Evolutionary conservation across 768 basidiomycete species (phyloP).

Genomic region (Dioszegia crocea): DNA sequence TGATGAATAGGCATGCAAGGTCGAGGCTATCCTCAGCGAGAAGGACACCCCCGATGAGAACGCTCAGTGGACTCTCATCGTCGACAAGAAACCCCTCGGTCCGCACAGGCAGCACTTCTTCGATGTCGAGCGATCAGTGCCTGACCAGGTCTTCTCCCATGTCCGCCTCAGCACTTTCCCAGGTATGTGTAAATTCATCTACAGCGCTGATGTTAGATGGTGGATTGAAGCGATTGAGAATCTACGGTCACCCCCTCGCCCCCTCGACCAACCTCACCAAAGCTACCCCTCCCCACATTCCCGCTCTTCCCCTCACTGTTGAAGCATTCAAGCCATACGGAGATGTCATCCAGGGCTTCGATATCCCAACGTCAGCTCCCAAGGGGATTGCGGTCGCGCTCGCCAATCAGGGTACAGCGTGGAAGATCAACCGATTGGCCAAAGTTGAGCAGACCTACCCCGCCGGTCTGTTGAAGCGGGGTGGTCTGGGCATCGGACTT

Average conservation of each 20-base stretch:
- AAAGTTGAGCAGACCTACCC: conserved; percentile 53
- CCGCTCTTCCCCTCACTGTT: conserved; percentile 62
- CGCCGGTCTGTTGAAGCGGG: conserved; percentile 18
- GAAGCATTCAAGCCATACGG: conserved; percentile 87
- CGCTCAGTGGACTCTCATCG: conserved; percentile 66
- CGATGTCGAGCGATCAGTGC: conserved; percentile 64
- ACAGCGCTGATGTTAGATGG: conserved; percentile 59
- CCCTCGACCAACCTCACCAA: conserved; percentile 10
- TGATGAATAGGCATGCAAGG: conserved; percentile 23
- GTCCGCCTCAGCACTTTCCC: conserved; percentile 84
- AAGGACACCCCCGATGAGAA: conserved; percentile 49
- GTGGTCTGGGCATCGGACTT: conserved; percentile 21
- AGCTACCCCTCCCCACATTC: conserved; percentile 53
- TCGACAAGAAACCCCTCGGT: conserved; percentile 74
- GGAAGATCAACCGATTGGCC: conserved; percentile 87
- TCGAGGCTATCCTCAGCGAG: conserved; percentile 29
- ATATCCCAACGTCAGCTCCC: conserved; percentile 62
- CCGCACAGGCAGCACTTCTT: conserved; percentile 87
- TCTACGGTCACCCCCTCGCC: conserved; percentile 62
- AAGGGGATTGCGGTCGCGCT: conserved; percentile 65
- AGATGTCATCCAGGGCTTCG: conserved; percentile 82
- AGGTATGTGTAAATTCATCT: conserved; percentile 39
- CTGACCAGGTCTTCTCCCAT: conserved; percentile 65
- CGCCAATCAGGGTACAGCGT: conserved; percentile 85
- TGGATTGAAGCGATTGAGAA: conserved; percentile 85